phyloP scores from a whole-genome alignment of 495 filamentous ascomycete genomes.

The Podospora pseudocomata region DNA sequence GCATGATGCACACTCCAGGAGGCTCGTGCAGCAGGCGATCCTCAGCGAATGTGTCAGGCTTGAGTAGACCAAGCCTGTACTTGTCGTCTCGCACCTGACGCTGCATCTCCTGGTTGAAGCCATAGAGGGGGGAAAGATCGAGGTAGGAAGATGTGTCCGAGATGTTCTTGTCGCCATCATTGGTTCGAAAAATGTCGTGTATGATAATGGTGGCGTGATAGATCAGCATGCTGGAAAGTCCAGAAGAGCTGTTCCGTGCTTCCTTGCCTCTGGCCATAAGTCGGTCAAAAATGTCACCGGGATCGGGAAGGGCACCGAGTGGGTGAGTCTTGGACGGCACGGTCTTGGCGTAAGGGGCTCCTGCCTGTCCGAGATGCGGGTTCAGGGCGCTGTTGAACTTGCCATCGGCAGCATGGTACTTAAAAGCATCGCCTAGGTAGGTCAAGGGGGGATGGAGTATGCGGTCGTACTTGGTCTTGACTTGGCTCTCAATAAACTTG shows the following conservation, averaged over 20 bases:
- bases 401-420: slow-evolving; percentile 67
- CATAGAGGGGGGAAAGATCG: slow-evolving; percentile 72
- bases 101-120: slow-evolving; percentile 67
- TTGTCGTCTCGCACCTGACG: slow-evolving; percentile 64
- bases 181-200: slow-evolving; percentile 57
- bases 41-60: slow-evolving; percentile 72
- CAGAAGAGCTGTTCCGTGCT: slow-evolving; percentile 63
- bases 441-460: too few species aligned
- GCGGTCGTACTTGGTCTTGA: too few species aligned
- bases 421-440: slow-evolving; percentile 22
- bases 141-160: slow-evolving; percentile 69
- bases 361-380: slow-evolving; percentile 59
- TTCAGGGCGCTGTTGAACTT: slow-evolving; percentile 61
- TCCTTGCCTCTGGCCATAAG: slow-evolving; percentile 59
- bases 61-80: slow-evolving; percentile 60
- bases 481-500: too few species aligned
- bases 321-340: slow-evolving; percentile 48
- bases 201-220: slow-evolving; percentile 82
- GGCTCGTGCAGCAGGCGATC: slow-evolving; percentile 70
- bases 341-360: slow-evolving; percentile 64
- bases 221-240: slow-evolving; percentile 78
- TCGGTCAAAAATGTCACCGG: slow-evolving; percentile 70
- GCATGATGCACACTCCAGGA: slow-evolving; percentile 65
- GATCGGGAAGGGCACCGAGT: slow-evolving; percentile 62
- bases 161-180: slow-evolving; percentile 31